Evolutionary conservation across 208 protist genomes (phyloP).

Genomic region (Leishmania turanica): DNA sequence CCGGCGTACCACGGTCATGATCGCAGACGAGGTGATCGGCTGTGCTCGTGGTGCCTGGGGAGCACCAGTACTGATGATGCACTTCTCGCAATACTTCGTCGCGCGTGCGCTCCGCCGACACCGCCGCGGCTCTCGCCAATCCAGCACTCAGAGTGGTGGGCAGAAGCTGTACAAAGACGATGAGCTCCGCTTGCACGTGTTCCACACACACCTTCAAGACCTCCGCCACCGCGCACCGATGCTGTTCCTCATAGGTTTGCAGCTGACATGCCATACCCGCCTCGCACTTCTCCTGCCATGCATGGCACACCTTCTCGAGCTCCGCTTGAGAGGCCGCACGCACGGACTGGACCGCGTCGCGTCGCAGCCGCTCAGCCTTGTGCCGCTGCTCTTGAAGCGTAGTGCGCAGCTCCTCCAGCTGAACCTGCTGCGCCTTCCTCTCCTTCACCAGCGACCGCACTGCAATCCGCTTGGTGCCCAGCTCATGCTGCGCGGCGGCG

Average conservation of each 20-base stretch:
- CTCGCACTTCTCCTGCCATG: slow-evolving; percentile 2
- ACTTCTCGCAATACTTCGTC: slow-evolving; percentile 12
- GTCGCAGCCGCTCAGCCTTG: slow-evolving; percentile 14
- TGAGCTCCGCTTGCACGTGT: slow-evolving; percentile 16
- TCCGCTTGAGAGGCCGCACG: slow-evolving; percentile 16
- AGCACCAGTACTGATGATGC: neutral
- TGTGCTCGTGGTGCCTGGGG: neutral
- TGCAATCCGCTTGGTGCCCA: slow-evolving; percentile 20
- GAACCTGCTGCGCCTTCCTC: slow-evolving; percentile 26
- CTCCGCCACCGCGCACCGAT: slow-evolving; percentile 11
- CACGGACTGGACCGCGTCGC: neutral
- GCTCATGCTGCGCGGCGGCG: neutral
- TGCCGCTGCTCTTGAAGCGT: slow-evolving; percentile 20
- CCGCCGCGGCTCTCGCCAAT: neutral
- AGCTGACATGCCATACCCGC: neutral
- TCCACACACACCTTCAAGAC: slow-evolving; percentile 6
- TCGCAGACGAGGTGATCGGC: neutral
- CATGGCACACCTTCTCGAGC: slow-evolving; percentile 5
- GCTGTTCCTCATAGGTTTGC: neutral
- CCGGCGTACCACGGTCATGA: neutral
- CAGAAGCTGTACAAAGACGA: slow-evolving; percentile 11
- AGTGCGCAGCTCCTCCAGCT: slow-evolving; percentile 5
- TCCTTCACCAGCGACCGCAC: slow-evolving; percentile 26
- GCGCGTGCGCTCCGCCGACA: slow-evolving; percentile 5
- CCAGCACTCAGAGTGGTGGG: slow-evolving; percentile 9